Percentiles rank a stretch among this genome's conserved stretches.
Conservation (phyloP, 169 alveolate species). For the Eimeria sp. region DNA sequence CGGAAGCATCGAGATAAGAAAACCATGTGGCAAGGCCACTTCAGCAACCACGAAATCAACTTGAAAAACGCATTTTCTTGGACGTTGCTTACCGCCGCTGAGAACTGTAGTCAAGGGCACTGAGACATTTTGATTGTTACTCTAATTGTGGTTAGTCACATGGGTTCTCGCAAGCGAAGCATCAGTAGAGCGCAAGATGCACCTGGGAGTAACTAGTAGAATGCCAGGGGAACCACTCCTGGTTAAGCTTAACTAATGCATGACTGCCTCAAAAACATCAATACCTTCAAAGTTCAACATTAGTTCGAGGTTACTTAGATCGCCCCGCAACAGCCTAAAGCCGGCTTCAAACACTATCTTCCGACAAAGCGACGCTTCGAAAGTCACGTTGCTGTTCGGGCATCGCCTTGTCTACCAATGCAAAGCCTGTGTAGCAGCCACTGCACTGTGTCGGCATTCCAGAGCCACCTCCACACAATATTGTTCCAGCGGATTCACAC, state of each 20-base stretch:
- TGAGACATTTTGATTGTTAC: background rate
- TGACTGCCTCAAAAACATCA: background rate
- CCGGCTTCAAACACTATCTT: slow-evolving; percentile 16
- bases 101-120: background rate
- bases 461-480: background rate
- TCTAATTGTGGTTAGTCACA: background rate
- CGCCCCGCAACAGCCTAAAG: slow-evolving; percentile 21
- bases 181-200: background rate
- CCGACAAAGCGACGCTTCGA: slow-evolving; percentile 48
- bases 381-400: slow-evolving; percentile 13
- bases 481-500: background rate
- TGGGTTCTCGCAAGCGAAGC: background rate
- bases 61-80: background rate
- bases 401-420: slow-evolving; percentile 49
- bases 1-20: slow-evolving; percentile 39
- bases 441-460: slow-evolving; percentile 20
- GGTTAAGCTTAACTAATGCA: background rate
- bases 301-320: slow-evolving; percentile 31
- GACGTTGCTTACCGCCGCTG: background rate
- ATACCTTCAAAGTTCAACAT: slow-evolving; percentile 36
- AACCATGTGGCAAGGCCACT: slow-evolving; percentile 32
- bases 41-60: background rate
- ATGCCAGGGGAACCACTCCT: background rate
- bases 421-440: slow-evolving; percentile 33
- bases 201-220: too few relatives aligned